Evolutionary conservation across 139 green algal species (phyloP), one percentile per base, ranked within the genome.

Genomic region (Spirogloea muscicola): DNA sequence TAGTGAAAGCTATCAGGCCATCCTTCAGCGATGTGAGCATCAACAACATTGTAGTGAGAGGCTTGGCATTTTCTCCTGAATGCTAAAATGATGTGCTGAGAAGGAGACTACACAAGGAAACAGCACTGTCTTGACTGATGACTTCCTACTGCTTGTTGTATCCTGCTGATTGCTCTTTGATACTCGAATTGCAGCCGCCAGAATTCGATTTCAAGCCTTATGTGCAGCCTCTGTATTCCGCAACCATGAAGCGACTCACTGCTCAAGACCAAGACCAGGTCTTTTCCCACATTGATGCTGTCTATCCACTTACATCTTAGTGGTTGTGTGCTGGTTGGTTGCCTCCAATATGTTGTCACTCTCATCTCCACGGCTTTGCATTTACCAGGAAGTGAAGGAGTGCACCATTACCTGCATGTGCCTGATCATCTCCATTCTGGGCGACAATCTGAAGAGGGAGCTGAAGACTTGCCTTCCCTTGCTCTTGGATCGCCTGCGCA

Each of bases 401-500:
- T 86, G 79, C 31, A 88, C 93, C 49, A 96, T 98, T 65, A 59
- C 51, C 18, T 87, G 80, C 55, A 86, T 84, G 57, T 91, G 88
- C 0, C 76, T 82, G 1, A 44, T 84, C 0, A 55, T 94, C n/a
- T 87, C 87, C 3, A 57, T 49, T 0, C 68, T 92, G 68, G 90
- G 86, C 0, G 91, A 96, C 74, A n/a, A 77, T 42, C 78, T 93
- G 29, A 25, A 51, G 0, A 57, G 64, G 2, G 81, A 96, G 64
- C 79, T 91, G 43, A 9, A 58, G 21, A 31, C 41, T 39, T 72
- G n/a, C 39, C 75, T 94, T 69, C 60, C 77, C 13, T 44, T 93
- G 55, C 79, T 98, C 68, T 81, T 98, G 65, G 89, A 98, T 6
- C 84, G 91, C 13, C 74, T 96, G 78, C 84, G 82, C 37, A 97